Evolutionary conservation across 208 protist genomes (phyloP).

Genomic region (Leishmania arabica): DNA sequence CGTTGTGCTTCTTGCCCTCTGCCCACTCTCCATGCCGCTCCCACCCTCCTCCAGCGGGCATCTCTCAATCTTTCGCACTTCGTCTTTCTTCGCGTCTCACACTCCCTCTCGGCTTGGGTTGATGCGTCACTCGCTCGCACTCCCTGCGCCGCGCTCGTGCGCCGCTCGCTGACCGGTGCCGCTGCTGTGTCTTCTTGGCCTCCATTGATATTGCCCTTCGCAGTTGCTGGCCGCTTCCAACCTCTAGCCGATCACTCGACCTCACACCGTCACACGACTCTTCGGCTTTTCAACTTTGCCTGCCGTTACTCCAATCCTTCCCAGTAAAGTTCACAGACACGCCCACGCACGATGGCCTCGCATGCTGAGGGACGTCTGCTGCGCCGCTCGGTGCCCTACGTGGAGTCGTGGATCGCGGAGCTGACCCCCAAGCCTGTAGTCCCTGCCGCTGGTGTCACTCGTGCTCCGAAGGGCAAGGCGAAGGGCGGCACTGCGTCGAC

Average conservation of each 20-base stretch:
- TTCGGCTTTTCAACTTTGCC: not conserved
- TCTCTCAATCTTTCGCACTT: not conserved
- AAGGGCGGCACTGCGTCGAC: constrained; percentile 24
- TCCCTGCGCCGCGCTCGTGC: not conserved
- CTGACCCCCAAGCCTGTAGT: constrained; percentile 38
- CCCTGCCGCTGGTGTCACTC: constrained; percentile 19
- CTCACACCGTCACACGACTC: not conserved
- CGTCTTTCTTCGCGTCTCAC: not conserved
- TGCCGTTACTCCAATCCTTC: not conserved
- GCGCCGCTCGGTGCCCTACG: constrained; percentile 72
- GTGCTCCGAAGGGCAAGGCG: constrained; percentile 16
- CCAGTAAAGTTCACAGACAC: not conserved
- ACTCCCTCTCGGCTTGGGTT: not conserved
- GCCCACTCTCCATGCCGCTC: not conserved
- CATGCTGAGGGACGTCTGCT: constrained; percentile 78
- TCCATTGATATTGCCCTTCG: not conserved
- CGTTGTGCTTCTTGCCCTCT: not conserved
- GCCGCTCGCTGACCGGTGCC: not conserved
- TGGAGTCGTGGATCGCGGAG: constrained; percentile 78
- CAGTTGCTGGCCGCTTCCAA: not conserved
- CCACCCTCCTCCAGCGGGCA: not conserved
- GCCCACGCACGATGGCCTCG: constrained; percentile 31
- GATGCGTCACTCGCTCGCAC: not conserved
- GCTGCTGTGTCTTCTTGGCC: not conserved
- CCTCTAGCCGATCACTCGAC: not conserved